Evolutionary conservation across 495 filamentous ascomycete genomes (phyloP).

Genomic region (Neurospora pannonica): DNA sequence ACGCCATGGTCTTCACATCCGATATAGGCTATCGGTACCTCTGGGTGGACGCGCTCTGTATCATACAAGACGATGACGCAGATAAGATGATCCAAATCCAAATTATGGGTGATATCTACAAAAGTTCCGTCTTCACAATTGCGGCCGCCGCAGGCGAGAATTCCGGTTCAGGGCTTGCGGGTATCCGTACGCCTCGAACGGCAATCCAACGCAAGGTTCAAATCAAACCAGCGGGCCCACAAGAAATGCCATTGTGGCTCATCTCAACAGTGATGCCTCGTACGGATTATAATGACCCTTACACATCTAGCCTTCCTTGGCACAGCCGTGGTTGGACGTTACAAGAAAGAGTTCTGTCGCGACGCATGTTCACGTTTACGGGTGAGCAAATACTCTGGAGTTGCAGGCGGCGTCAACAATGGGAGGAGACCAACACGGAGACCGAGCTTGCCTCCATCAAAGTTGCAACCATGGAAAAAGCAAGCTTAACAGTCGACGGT

Average conservation of each 20-base stretch:
- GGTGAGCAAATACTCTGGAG: background rate
- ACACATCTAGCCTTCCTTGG: constrained; percentile 5
- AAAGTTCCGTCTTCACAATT: constrained; percentile 22
- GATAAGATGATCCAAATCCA: constrained; percentile 20
- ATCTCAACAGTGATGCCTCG: background rate
- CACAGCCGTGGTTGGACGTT: constrained; percentile 15
- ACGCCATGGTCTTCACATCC: constrained; percentile 17
- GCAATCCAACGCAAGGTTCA: background rate
- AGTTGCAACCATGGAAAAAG: too few relatives aligned
- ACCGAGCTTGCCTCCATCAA: constrained; percentile 6
- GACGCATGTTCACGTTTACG: background rate
- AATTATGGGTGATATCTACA: constrained; percentile 28
- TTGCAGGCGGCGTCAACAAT: background rate
- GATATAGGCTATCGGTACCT: constrained; percentile 15
- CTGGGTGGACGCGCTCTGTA: constrained; percentile 31
- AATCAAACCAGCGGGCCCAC: background rate
- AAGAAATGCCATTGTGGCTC: background rate
- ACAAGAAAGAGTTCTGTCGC: constrained; percentile 14
- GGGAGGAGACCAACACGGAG: constrained; percentile 8
- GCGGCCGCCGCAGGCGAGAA: constrained; percentile 14
- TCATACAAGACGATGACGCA: constrained; percentile 20
- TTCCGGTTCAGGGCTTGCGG: background rate
- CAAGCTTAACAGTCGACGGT: too few relatives aligned
- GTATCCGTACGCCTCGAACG: background rate
- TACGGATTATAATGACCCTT: background rate